phyloP scores from a whole-genome alignment of 306 rosid species.

The Acacia crassicarpa region DNA sequence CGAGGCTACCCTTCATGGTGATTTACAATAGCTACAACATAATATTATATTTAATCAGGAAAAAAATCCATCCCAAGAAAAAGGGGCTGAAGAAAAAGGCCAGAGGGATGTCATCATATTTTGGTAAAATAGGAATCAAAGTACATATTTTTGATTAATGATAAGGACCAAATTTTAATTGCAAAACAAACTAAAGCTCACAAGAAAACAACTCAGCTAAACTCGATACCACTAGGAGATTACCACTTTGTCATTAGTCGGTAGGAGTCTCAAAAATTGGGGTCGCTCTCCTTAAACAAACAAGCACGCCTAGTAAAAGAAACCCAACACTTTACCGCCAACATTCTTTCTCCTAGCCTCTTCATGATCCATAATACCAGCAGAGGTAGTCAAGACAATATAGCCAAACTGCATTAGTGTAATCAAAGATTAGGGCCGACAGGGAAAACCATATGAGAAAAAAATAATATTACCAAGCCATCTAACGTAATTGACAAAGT shows the following conservation, averaged over 20 bases:
- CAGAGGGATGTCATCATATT: not conserved
- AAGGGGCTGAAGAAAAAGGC: not conserved
- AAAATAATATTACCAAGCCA: not conserved
- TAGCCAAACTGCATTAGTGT: conserved; percentile 44
- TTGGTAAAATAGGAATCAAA: not conserved
- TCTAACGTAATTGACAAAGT: not conserved
- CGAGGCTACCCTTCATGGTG: not conserved
- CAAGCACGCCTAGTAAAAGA: conserved; percentile 41
- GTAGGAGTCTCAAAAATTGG: conserved; percentile 2
- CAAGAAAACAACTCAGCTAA: not conserved
- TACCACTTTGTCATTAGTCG: conserved; percentile 13
- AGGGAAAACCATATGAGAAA: not conserved
- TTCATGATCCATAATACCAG: conserved; percentile 57
- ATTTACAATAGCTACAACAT: not conserved
- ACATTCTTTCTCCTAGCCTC: conserved; percentile 59
- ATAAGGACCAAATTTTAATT: conserved; percentile 11
- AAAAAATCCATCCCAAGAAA: not conserved
- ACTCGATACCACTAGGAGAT: conserved; percentile 13
- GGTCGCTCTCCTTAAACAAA: not conserved
- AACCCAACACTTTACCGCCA: conserved; percentile 52
- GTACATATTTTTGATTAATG: not conserved
- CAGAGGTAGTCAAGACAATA: conserved; percentile 54
- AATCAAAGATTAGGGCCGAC: not conserved
- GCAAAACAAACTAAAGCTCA: conserved; percentile 23
- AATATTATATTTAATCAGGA: not conserved